These are phyloP conservation scores for Clavispora asparagi DNA, from an alignment of 805 yeast species.

Conservation along the genomic window DNA sequence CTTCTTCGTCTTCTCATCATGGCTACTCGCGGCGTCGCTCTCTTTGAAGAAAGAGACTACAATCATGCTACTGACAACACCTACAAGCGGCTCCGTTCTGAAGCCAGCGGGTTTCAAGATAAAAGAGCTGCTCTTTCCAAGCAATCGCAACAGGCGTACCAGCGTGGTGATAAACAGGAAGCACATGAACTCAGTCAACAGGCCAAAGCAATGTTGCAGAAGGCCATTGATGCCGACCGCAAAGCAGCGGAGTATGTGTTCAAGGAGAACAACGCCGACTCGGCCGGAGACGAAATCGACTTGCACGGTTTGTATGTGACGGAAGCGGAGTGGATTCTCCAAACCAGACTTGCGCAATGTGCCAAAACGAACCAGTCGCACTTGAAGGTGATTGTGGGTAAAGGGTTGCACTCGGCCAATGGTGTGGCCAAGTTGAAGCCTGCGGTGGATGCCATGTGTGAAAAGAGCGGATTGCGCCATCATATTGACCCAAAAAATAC, in stretches of 20 bases:
- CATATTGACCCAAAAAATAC: constrained; percentile 42
- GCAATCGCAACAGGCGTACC: constrained; percentile 73
- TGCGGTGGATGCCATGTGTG: constrained; percentile 40
- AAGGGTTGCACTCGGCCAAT: constrained; percentile 17
- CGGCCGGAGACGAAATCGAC: constrained; percentile 83
- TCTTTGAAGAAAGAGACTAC: constrained; percentile 44
- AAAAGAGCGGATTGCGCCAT: constrained; percentile 50
- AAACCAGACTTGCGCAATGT: constrained; percentile 66
- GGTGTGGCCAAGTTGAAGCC: constrained; percentile 45
- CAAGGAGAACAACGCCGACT: constrained; percentile 80
- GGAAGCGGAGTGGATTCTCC: constrained; percentile 78
- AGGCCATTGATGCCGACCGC: constrained; percentile 66
- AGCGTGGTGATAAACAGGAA: constrained; percentile 62
- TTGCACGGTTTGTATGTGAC: constrained; percentile 86
- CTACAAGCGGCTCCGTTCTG: constrained; percentile 56
- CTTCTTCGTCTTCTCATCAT: background rate
- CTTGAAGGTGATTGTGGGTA: constrained; percentile 61
- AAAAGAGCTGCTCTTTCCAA: constrained; percentile 51
- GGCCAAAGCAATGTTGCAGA: constrained; percentile 52
- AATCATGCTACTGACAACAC: constrained; percentile 67
- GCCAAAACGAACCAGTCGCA: constrained; percentile 53
- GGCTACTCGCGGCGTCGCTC: constrained; percentile 5
- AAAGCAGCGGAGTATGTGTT: constrained; percentile 91
- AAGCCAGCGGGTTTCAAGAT: constrained; percentile 64
- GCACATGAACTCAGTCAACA: constrained; percentile 72